A percentile compares a stretch with the other conserved stretches of the same genome.
Conservation (phyloP, 208 protist genomes). For the Leishmania arabica region DNA sequence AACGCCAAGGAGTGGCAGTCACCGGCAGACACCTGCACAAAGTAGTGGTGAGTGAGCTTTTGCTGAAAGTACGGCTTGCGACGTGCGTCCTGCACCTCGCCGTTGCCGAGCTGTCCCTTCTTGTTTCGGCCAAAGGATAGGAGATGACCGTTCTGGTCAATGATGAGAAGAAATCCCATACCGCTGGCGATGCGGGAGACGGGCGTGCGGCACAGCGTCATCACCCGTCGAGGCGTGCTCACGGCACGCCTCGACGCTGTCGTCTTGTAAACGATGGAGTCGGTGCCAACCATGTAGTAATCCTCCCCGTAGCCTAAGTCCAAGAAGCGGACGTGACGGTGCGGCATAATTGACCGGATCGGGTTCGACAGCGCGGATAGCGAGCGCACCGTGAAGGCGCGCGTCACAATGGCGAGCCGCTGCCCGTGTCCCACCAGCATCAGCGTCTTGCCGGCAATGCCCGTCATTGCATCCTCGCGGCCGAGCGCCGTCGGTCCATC, state of each 20-base stretch:
- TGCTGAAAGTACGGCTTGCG: slow-evolving; percentile 67
- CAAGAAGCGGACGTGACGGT: slow-evolving; percentile 72
- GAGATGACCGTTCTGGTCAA: slow-evolving; percentile 89
- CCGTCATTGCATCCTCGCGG: slow-evolving; percentile 61
- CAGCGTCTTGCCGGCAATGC: slow-evolving; percentile 65
- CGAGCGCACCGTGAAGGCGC: slow-evolving; percentile 75
- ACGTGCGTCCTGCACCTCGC: slow-evolving; percentile 57
- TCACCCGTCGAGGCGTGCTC: slow-evolving; percentile 84
- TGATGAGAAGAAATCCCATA: slow-evolving; percentile 77
- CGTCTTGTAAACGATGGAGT: slow-evolving; percentile 88
- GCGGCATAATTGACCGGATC: slow-evolving; percentile 75
- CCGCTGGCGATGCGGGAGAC: slow-evolving; percentile 82
- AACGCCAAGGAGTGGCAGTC: slow-evolving; percentile 85
- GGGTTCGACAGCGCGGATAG: slow-evolving; percentile 77
- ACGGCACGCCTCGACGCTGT: slow-evolving; percentile 65
- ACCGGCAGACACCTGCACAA: slow-evolving; percentile 83
- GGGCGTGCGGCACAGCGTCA: slow-evolving; percentile 72
- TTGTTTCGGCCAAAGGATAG: slow-evolving; percentile 82
- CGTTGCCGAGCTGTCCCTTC: slow-evolving; percentile 87
- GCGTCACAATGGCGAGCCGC: slow-evolving; percentile 73
- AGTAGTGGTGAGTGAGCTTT: slow-evolving; percentile 69
- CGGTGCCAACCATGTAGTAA: slow-evolving; percentile 88
- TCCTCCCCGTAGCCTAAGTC: slow-evolving; percentile 84
- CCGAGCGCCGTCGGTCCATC: slow-evolving; percentile 56
- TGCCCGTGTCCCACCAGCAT: slow-evolving; percentile 76